Evolutionary conservation across 2,329 filamentous ascomycete genomes (phyloP).

Genomic region (Sclerotinia borealis): DNA sequence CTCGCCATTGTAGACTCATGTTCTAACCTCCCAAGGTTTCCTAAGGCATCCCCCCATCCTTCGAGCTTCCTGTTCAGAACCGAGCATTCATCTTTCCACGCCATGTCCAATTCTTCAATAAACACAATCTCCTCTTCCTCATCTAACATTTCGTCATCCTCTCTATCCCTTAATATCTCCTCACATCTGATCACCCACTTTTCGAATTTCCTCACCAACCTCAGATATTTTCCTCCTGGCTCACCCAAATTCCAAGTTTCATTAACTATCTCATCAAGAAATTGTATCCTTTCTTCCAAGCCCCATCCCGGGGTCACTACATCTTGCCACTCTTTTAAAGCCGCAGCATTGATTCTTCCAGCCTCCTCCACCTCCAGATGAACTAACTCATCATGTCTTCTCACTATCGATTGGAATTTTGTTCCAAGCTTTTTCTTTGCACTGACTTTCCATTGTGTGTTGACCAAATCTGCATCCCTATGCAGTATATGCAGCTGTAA

Average conservation of each 20-base stretch:
- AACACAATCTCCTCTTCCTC: slow-evolving; percentile 40
- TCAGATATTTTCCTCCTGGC: slow-evolving; percentile 48
- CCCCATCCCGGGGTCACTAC: slow-evolving; percentile 30
- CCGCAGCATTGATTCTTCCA: slow-evolving; percentile 45
- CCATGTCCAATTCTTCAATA: slow-evolving; percentile 47
- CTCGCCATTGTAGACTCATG: slow-evolving; percentile 38
- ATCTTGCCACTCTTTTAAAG: slow-evolving; percentile 46
- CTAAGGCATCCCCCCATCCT: slow-evolving; percentile 45
- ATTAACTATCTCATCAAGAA: slow-evolving; percentile 49
- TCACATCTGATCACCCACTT: slow-evolving; percentile 47
- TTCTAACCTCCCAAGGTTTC: slow-evolving; percentile 37
- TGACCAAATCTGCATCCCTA: slow-evolving; percentile 42
- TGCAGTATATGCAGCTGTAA: slow-evolving; percentile 61
- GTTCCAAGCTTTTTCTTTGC: slow-evolving; percentile 44
- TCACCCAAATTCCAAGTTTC: slow-evolving; percentile 54
- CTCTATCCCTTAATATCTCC: slow-evolving; percentile 42
- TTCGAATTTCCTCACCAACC: slow-evolving; percentile 53
- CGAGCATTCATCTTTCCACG: slow-evolving; percentile 54
- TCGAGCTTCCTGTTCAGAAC: slow-evolving; percentile 49
- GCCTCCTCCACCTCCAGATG: slow-evolving; percentile 40
- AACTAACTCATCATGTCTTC: slow-evolving; percentile 38
- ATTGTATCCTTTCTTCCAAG: slow-evolving; percentile 52
- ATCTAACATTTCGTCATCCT: slow-evolving; percentile 16
- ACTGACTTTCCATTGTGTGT: slow-evolving; percentile 49
- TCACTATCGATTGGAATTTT: slow-evolving; percentile 37